These are phyloP conservation scores for Kodamaea sp. DNA, from an alignment of 1,139 yeast species.

Conservation along the genomic window DNA sequence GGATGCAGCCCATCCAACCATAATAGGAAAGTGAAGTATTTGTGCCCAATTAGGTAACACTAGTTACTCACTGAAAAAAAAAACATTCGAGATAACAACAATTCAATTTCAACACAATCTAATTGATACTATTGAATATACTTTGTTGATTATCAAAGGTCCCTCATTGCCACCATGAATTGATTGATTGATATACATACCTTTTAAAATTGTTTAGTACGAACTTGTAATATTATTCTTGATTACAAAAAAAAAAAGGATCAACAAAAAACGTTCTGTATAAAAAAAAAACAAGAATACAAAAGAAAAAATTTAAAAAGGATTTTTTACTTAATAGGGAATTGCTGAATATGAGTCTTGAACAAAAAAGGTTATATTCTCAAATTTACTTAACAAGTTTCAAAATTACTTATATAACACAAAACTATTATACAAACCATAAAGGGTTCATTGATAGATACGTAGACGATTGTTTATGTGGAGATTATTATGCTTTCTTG, in stretches of 20 bases:
- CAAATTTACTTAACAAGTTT: not conserved
- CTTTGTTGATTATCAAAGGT: no score
- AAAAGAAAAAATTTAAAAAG: constrained; percentile 7
- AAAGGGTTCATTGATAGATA: not conserved
- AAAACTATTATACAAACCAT: not conserved
- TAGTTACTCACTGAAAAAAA: not conserved
- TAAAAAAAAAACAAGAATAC: constrained; percentile 6
- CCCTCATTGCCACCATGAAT: no score
- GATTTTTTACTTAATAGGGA: constrained; percentile 11
- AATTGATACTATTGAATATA: no score
- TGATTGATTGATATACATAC: no score
- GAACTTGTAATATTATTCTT: no score
- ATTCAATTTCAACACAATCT: no score
- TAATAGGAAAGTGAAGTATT: constrained; percentile 1
- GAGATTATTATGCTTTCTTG: not conserved
- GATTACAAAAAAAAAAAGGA: no score
- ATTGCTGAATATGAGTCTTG: constrained; percentile 4
- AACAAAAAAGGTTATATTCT: not conserved
- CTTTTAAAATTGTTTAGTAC: no score
- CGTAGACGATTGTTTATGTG: not conserved
- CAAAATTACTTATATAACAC: not conserved
- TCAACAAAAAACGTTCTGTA: no score
- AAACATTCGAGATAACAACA: not conserved
- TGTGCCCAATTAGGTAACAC: constrained; percentile 1
- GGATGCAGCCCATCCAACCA: not conserved